A percentile compares a stretch with the other conserved stretches of the same genome.
Conservation (phyloP, 306 rosid species). For the Lathyrus aphaca region DNA sequence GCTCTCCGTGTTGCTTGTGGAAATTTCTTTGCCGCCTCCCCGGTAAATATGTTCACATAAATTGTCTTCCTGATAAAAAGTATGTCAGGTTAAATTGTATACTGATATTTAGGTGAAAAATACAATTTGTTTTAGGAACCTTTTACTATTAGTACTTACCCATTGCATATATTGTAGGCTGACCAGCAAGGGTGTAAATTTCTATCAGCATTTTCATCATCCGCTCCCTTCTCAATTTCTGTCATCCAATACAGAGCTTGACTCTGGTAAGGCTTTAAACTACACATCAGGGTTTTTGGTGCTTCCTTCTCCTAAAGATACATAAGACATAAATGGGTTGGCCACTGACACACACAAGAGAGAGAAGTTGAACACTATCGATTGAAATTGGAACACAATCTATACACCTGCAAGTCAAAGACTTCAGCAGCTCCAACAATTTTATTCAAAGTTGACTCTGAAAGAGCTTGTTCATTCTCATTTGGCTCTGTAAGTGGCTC, state of each 20-base stretch:
- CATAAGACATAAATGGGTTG: background rate
- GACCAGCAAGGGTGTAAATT: slow-evolving; percentile 94
- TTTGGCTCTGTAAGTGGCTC: slow-evolving; percentile 50
- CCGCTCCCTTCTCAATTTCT: slow-evolving; percentile 68
- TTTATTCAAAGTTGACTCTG: slow-evolving; percentile 69
- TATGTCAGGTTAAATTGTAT: slow-evolving; percentile 1
- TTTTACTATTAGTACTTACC: slow-evolving; percentile 50
- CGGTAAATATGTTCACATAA: slow-evolving; percentile 76
- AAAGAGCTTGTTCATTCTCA: slow-evolving; percentile 67
- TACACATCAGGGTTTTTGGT: slow-evolving; percentile 57
- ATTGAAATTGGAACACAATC: slow-evolving; percentile 5
- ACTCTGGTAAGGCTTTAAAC: slow-evolving; percentile 82
- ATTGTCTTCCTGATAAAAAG: slow-evolving; percentile 60
- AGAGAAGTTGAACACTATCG: slow-evolving; percentile 4
- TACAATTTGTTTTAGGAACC: slow-evolving; percentile 1
- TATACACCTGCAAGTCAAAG: slow-evolving; percentile 69
- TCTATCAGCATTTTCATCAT: slow-evolving; percentile 54
- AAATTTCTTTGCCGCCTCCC: slow-evolving; percentile 66
- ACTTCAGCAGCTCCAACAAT: slow-evolving; percentile 76
- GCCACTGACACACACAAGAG: background rate
- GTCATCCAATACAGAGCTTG: slow-evolving; percentile 91
- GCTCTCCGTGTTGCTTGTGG: slow-evolving; percentile 78
- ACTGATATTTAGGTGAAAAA: background rate
- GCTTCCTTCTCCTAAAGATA: slow-evolving; percentile 73
- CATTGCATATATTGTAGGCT: slow-evolving; percentile 66